phyloP scores from a whole-genome alignment of 192 early-diverging fungal genomes.

The Backusella australiensis region DNA sequence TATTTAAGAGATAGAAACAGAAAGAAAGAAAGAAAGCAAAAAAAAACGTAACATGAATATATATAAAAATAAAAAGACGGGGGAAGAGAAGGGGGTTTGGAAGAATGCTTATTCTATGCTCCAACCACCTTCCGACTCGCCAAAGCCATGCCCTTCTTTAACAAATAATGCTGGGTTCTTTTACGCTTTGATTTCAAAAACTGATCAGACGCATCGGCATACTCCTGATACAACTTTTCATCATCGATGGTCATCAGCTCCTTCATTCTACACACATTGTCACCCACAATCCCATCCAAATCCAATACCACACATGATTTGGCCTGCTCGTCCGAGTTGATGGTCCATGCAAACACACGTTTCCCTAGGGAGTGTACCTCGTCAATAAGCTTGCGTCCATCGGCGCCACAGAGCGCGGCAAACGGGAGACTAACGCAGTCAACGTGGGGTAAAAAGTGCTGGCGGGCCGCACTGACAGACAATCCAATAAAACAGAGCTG shows the following conservation, averaged over 20 bases:
- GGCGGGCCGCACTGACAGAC: constrained; percentile 37
- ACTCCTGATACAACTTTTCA: neutral
- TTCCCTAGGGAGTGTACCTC: constrained; percentile 48
- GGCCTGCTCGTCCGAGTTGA: constrained; percentile 37
- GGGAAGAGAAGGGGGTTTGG: neutral
- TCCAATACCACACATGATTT: constrained; percentile 41
- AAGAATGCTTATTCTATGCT: neutral
- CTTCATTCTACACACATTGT: constrained; percentile 33
- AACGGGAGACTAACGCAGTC: constrained; percentile 46
- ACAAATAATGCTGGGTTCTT: neutral
- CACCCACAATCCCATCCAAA: constrained; percentile 48
- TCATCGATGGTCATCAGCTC: neutral
- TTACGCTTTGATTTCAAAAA: neutral
- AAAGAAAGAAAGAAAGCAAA: neutral
- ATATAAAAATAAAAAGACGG: neutral
- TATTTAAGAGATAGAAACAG: neutral
- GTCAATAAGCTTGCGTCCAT: constrained; percentile 46
- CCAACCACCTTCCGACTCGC: constrained; percentile 22
- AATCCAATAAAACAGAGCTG: constrained; percentile 46
- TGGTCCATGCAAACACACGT: constrained; percentile 47
- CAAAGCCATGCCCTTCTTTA: constrained; percentile 1
- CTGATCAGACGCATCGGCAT: neutral
- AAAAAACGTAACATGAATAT: neutral
- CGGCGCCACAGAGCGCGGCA: constrained; percentile 26
- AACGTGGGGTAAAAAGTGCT: constrained; percentile 38